A percentile compares a stretch with the other conserved stretches of the same genome.
These are phyloP conservation scores for Fusarium lateritium DNA, from an alignment of 2,329 filamentous ascomycete genomes.

Conservation along the genomic window DNA sequence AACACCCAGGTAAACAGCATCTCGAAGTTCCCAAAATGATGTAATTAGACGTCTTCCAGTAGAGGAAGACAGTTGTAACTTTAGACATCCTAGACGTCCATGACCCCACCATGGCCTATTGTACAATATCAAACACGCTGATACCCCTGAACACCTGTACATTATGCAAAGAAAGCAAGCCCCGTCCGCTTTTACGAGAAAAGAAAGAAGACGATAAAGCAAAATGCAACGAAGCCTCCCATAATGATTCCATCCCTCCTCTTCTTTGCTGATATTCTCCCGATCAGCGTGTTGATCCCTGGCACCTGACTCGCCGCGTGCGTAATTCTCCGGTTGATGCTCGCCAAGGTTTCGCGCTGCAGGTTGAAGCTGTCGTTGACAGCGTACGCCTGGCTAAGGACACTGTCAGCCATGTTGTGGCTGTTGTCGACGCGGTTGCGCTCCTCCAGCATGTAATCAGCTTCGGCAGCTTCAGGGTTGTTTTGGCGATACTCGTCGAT, in stretches of 20 bases:
- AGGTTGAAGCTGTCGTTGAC: conserved; percentile 92
- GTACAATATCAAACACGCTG: conserved; percentile 55
- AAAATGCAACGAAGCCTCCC: conserved; percentile 91
- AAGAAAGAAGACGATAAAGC: conserved; percentile 87
- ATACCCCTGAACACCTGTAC: conserved; percentile 58
- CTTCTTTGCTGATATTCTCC: conserved; percentile 94
- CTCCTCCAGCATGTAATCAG: conserved; percentile 98
- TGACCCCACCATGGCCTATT: conserved; percentile 46
- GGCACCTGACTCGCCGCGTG: conserved; percentile 91
- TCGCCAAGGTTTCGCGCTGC: conserved; percentile 89
- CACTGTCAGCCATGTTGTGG: conserved; percentile 89
- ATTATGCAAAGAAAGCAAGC: conserved; percentile 34
- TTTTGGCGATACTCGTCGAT: conserved; percentile 89
- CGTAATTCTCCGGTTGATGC: conserved; percentile 91
- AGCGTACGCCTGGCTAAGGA: conserved; percentile 95
- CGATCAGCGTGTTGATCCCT: conserved; percentile 92
- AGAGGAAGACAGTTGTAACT: conserved; percentile 44
- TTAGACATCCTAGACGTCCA: conserved; percentile 44
- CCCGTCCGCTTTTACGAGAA: conserved; percentile 67
- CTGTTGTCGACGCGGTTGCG: conserved; percentile 88
- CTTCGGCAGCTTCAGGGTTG: conserved; percentile 87
- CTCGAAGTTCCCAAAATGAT: conserved; percentile 49
- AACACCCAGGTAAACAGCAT: conserved; percentile 52
- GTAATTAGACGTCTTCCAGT: conserved; percentile 41
- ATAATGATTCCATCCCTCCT: conserved; percentile 95